Percentiles rank a stretch among this genome's conserved stretches.
phyloP scores from a whole-genome alignment of 345 rosid genomes.

The Camelina sativa region DNA sequence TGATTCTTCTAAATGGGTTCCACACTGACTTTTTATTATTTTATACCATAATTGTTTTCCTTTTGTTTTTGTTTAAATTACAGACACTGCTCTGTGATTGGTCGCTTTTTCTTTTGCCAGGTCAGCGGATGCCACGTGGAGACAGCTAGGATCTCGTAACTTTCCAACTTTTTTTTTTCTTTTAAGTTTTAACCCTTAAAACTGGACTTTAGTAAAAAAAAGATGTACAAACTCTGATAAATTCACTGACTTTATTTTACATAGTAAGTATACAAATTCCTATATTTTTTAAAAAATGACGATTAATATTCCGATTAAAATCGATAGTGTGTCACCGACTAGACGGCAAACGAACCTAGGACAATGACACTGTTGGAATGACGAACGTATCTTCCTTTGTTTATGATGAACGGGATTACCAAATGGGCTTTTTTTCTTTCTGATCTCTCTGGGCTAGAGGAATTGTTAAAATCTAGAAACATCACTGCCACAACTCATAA shows the following conservation, averaged over 20 bases:
- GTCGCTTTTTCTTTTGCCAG: slow-evolving; percentile 36
- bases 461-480: no score
- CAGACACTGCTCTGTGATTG: slow-evolving; percentile 22
- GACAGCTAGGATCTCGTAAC: slow-evolving; percentile 23
- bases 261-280: neutral
- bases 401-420: no score
- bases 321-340: no score
- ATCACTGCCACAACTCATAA: no score
- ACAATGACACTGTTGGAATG: no score
- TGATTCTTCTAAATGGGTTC: slow-evolving; percentile 17
- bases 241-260: no score
- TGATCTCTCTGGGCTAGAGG: no score
- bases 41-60: neutral
- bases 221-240: neutral
- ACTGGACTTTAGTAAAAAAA: neutral
- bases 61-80: neutral
- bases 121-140: slow-evolving; percentile 37
- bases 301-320: neutral
- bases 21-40: neutral
- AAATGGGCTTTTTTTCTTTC: no score
- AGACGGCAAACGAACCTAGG: no score
- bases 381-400: no score
- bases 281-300: neutral
- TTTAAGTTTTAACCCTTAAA: neutral
- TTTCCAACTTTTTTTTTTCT: neutral